phyloP scores from a whole-genome alignment of 1,139 yeast species.

The Candida labiduridarum region DNA sequence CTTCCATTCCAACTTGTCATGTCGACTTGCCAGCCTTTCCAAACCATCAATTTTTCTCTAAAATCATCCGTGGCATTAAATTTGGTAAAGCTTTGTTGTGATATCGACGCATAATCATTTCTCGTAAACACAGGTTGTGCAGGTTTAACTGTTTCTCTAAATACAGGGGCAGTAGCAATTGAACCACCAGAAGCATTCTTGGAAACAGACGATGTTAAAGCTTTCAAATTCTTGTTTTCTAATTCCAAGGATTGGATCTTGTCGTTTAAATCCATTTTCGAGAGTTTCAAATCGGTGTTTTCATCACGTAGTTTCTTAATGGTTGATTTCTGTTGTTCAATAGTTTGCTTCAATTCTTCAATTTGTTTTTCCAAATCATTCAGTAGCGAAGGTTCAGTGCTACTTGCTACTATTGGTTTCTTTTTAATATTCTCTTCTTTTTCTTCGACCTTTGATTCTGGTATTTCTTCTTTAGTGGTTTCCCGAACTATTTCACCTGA shows the following conservation, averaged over 20 bases:
- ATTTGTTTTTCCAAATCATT: slow-evolving; percentile 26
- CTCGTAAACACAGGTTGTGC: slow-evolving; percentile 40
- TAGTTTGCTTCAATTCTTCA: slow-evolving; percentile 25
- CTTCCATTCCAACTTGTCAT: slow-evolving; percentile 72
- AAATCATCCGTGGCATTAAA: slow-evolving; percentile 32
- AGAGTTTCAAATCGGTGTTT: slow-evolving; percentile 45
- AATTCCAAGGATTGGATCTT: slow-evolving; percentile 30
- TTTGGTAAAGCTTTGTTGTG: slow-evolving; percentile 29
- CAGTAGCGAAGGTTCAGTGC: background rate
- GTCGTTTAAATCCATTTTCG: slow-evolving; percentile 50
- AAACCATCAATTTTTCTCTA: slow-evolving; percentile 50
- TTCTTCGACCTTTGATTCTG: no score
- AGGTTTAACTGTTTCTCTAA: slow-evolving; percentile 20
- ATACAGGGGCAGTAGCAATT: background rate
- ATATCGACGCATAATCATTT: slow-evolving; percentile 37
- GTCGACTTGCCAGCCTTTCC: slow-evolving; percentile 88
- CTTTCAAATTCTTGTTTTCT: slow-evolving; percentile 22
- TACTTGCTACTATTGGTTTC: background rate
- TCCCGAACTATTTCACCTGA: slow-evolving; percentile 3
- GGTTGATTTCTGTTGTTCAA: slow-evolving; percentile 37
- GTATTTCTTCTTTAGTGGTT: slow-evolving; percentile 7
- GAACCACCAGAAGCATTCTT: background rate
- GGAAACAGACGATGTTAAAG: slow-evolving; percentile 4
- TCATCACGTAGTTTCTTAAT: slow-evolving; percentile 45
- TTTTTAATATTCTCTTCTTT: background rate